Percentiles rank a stretch among this genome's conserved stretches.
Conservation (phyloP, 768 basidiomycete species). For the Clathrus columnatus region DNA sequence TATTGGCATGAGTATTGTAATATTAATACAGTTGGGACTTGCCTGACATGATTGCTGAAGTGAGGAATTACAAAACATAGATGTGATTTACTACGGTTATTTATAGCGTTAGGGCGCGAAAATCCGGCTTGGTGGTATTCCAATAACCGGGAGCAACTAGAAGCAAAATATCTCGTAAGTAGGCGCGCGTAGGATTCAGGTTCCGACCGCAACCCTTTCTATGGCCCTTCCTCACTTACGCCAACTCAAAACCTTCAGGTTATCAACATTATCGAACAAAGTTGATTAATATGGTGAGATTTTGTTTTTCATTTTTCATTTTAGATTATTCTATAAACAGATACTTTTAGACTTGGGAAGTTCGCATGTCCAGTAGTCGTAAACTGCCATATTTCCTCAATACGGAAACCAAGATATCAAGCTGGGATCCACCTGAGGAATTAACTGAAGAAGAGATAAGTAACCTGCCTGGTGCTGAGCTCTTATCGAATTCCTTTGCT, state of each 20-base stretch:
- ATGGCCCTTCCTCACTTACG: not conserved
- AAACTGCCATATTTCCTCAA: slow-evolving; percentile 87
- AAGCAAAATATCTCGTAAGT: too few relatives aligned
- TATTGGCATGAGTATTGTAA: too few relatives aligned
- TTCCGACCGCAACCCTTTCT: not conserved
- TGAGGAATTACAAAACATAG: too few relatives aligned
- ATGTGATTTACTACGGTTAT: too few relatives aligned
- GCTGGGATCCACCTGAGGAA: slow-evolving; percentile 67
- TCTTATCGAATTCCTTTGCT: slow-evolving; percentile 24
- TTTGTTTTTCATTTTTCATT: not conserved
- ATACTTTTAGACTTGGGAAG: slow-evolving; percentile 52
- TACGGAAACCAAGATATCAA: slow-evolving; percentile 53
- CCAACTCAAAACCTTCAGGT: not conserved
- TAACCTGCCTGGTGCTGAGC: slow-evolving; percentile 56
- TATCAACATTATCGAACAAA: not conserved
- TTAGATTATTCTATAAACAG: not conserved
- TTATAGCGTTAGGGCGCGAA: too few relatives aligned
- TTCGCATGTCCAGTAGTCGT: slow-evolving; percentile 76
- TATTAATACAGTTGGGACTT: too few relatives aligned
- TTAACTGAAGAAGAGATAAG: slow-evolving; percentile 53
- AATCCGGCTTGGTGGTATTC: too few relatives aligned
- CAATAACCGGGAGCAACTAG: too few relatives aligned
- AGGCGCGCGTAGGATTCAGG: too few relatives aligned
- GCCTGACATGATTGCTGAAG: too few relatives aligned
- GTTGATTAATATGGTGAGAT: not conserved